These are phyloP conservation scores for Prinsepia uniflora DNA, from an alignment of 306 rosid species.

Conservation along the genomic window DNA sequence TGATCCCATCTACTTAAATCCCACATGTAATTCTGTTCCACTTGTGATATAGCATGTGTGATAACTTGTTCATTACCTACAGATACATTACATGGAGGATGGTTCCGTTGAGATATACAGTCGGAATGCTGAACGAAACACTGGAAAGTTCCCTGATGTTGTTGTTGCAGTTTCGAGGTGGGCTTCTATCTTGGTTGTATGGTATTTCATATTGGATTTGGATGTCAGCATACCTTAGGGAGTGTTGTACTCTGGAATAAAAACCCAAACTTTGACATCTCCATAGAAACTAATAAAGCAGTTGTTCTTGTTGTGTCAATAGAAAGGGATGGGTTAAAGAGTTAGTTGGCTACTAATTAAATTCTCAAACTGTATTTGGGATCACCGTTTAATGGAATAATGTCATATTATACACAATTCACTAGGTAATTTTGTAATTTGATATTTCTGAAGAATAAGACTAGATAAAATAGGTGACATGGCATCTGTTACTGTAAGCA, in stretches of 20 bases:
- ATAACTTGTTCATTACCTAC: constrained; percentile 30
- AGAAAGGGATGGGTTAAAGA: neutral
- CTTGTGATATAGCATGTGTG: constrained; percentile 14
- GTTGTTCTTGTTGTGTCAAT: neutral
- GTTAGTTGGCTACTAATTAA: neutral
- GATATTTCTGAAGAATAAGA: neutral
- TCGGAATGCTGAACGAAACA: constrained; percentile 89
- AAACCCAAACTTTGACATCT: neutral
- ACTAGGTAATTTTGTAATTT: neutral
- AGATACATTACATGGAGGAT: constrained; percentile 89
- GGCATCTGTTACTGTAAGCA: neutral
- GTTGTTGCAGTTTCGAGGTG: constrained; percentile 69
- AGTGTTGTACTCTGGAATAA: neutral
- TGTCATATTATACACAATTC: neutral
- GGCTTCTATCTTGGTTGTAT: constrained; percentile 5
- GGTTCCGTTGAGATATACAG: constrained; percentile 87
- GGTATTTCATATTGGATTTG: constrained; percentile 1
- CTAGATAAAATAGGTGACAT: neutral
- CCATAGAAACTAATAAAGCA: neutral
- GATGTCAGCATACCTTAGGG: neutral
- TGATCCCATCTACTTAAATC: constrained; percentile 32
- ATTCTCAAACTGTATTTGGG: neutral
- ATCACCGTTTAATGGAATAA: neutral
- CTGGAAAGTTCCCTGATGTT: constrained; percentile 91
- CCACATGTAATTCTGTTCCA: constrained; percentile 9